Evolutionary conservation across 2,329 filamentous ascomycete genomes (phyloP), one percentile per base, ranked within the genome.

Genomic region (Trichoderma guizhouense): DNA sequence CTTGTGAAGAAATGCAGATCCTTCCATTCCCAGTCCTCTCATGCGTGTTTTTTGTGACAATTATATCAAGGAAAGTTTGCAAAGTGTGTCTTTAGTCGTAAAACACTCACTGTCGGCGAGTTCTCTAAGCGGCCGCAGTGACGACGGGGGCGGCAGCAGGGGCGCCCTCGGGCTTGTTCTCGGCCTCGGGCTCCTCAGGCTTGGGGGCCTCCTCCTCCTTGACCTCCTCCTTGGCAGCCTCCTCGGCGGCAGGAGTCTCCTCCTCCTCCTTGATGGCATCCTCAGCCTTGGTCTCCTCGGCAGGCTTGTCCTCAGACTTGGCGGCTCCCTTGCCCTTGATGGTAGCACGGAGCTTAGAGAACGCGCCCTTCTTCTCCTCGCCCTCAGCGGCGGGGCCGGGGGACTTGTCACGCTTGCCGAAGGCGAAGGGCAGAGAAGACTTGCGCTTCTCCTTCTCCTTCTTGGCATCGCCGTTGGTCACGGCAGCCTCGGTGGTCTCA

Each of bases 401-500:
- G 43, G 82, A 82, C 83, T 88, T 88, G 81, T 92, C 91, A 87
- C 95, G 95, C 88, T 93, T 92, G 78, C 93, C 90, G 79, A 90
- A 91, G 77, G 89, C 90, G 83, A 97, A 97, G 63, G 87, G 87
- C 9, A 89, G 82, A 78, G 95, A 91, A 76, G 93, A 96, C 83
- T 90, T 90, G 82, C 94, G 93, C 92, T 97, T 97, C 83, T 89
- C 87, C 90, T 93, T 94, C 74, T 89, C 88, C 83, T 89, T 89
- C 82, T 89, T 89, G 71, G 83, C 76, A 83, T 90, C 89, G 73
- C 84, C 84, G 74, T 85, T 85, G 71, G 83, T 80, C 30, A 82
- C 80, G 70, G 83, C 78, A 60, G 74, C 79, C 76, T 88, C 86
- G 4, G 83, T 81, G 26, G 82, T 82, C 80, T 88, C 86, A 51